A percentile compares a stretch with the other conserved stretches of the same genome.
Evolutionary conservation across 108 stramenopile genomes (phyloP).

Genomic region (Cylindrotheca fusiformis): DNA sequence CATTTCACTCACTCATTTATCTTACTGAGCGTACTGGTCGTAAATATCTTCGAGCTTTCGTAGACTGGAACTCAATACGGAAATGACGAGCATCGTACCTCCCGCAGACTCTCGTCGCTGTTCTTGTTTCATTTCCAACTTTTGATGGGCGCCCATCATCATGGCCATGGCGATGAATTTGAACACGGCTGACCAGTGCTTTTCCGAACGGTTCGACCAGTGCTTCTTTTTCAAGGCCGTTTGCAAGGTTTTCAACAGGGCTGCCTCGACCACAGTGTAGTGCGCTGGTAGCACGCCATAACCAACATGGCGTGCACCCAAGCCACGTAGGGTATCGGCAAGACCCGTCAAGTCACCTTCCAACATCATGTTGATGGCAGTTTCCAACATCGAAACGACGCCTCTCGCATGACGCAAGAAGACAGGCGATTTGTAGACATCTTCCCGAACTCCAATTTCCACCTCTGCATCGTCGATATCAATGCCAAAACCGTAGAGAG

Average conservation of each 20-base stretch:
- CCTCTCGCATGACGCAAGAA: slow-evolving; percentile 7
- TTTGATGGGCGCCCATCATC: slow-evolving; percentile 7
- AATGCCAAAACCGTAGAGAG: too few species aligned
- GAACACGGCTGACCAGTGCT: slow-evolving; percentile 8
- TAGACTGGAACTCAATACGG: too few species aligned
- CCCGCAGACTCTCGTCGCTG: too few species aligned
- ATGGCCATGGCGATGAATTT: slow-evolving; percentile 14
- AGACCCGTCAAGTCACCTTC: background rate
- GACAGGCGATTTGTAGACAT: background rate
- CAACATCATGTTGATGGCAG: slow-evolving; percentile 1
- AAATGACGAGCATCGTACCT: too few species aligned
- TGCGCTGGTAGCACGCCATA: slow-evolving; percentile 18
- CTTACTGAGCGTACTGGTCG: too few species aligned
- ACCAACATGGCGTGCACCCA: slow-evolving; percentile 9
- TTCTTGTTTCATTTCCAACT: slow-evolving; percentile 1
- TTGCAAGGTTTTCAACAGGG: slow-evolving; percentile 11
- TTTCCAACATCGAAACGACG: slow-evolving; percentile 8
- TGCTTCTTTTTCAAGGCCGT: background rate
- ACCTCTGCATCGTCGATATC: too few species aligned
- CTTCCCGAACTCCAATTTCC: too few species aligned
- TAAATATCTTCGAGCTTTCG: too few species aligned
- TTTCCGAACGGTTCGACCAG: slow-evolving; percentile 5
- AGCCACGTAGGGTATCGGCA: background rate
- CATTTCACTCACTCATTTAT: too few species aligned
- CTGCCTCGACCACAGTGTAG: slow-evolving; percentile 10